phyloP scores from a whole-genome alignment of 2,329 filamentous ascomycete species.

The Fusarium marasasianum region DNA sequence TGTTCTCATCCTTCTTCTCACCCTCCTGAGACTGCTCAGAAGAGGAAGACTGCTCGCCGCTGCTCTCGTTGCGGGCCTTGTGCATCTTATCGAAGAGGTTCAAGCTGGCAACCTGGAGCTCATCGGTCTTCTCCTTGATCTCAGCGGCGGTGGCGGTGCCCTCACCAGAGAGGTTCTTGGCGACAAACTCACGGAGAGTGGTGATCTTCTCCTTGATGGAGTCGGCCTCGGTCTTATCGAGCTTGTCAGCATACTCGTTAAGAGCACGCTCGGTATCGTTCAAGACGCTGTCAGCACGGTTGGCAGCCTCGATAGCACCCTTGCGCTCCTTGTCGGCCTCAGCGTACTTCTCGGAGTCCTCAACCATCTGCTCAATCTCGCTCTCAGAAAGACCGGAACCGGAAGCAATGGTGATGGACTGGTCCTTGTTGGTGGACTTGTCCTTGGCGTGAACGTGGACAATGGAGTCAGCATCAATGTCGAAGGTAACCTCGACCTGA shows the following conservation, averaged over 20 bases:
- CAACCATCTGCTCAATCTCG: conserved; percentile 97
- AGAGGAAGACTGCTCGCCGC: conserved; percentile 61
- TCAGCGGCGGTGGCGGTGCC: conserved; percentile 85
- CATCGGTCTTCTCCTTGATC: conserved; percentile 98
- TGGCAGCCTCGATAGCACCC: conserved; percentile 92
- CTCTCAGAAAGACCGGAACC: conserved; percentile 94
- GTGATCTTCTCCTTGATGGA: conserved; percentile 94
- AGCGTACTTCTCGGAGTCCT: conserved; percentile 96
- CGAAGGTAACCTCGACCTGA: conserved; percentile 97
- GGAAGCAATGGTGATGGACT: conserved; percentile 98
- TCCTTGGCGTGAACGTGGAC: conserved; percentile 98
- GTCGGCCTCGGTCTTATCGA: conserved; percentile 96
- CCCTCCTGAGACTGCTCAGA: conserved; percentile 65
- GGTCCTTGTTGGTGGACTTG: conserved; percentile 99
- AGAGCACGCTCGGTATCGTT: conserved; percentile 99
- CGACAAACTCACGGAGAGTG: conserved; percentile 85
- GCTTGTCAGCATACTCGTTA: conserved; percentile 93
- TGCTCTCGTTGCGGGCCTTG: conserved; percentile 83
- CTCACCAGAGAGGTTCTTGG: conserved; percentile 95
- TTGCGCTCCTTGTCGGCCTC: conserved; percentile 97
- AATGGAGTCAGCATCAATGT: conserved; percentile 97
- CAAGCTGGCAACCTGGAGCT: conserved; percentile 94
- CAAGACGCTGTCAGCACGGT: conserved; percentile 94
- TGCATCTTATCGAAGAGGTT: conserved; percentile 99
- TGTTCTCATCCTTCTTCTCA: conserved; percentile 81